Conservation (phyloP, 495 filamentous ascomycete genomes). For the Annulohypoxylon maeteangense region DNA sequence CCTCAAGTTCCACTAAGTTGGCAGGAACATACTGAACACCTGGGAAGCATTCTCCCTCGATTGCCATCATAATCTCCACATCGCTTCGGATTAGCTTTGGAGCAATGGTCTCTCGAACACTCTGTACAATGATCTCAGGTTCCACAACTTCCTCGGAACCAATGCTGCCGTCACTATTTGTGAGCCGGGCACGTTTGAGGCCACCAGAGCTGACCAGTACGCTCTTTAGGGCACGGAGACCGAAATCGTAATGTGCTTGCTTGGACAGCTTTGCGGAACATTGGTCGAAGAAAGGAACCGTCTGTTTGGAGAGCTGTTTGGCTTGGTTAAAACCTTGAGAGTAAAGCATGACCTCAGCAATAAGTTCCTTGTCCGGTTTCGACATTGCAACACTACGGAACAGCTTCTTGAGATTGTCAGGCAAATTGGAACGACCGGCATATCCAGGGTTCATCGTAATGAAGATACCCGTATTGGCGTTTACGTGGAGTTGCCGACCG, state of each 20-base stretch:
- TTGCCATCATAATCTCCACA: slow-evolving; percentile 84
- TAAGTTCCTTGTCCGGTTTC: slow-evolving; percentile 98
- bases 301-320: slow-evolving; percentile 90
- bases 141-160: slow-evolving; percentile 81
- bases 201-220: slow-evolving; percentile 97
- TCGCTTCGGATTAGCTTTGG: slow-evolving; percentile 94
- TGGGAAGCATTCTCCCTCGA: slow-evolving; percentile 89
- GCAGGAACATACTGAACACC: slow-evolving; percentile 93
- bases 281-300: slow-evolving; percentile 96
- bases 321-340: slow-evolving; percentile 98
- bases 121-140: slow-evolving; percentile 98
- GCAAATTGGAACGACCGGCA: slow-evolving; percentile 95
- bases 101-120: slow-evolving; percentile 96
- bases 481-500: slow-evolving; percentile 86
- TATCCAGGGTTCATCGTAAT: slow-evolving; percentile 99
- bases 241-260: slow-evolving; percentile 99
- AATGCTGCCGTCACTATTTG: slow-evolving; percentile 61
- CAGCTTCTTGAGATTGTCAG: slow-evolving; percentile 98
- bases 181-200: slow-evolving; percentile 86
- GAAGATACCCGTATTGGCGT: slow-evolving; percentile 95
- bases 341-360: slow-evolving; percentile 99
- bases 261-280: slow-evolving; percentile 85
- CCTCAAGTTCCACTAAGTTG: slow-evolving; percentile 78
- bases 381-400: slow-evolving; percentile 99
- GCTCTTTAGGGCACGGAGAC: slow-evolving; percentile 95